Evolutionary conservation across 176 grass and related monocot species (phyloP).

Genomic region (Dactylis glomerata): DNA sequence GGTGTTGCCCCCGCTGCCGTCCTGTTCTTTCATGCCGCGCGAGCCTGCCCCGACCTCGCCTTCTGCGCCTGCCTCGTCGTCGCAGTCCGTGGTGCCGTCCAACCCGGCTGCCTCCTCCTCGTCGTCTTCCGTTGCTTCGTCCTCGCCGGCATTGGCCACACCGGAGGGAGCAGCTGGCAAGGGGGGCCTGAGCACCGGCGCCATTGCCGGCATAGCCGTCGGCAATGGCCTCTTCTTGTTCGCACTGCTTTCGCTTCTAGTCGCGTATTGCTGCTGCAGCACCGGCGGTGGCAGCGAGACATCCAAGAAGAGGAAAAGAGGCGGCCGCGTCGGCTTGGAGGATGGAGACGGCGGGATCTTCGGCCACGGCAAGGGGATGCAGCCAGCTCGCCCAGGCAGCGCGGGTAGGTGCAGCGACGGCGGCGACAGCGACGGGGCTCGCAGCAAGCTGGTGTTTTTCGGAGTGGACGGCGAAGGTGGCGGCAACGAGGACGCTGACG

Average conservation of each 20-base stretch:
- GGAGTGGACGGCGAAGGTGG: slow-evolving; percentile 34
- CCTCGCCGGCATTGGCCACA: slow-evolving; percentile 40
- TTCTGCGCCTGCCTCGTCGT: slow-evolving; percentile 26
- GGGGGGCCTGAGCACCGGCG: slow-evolving; percentile 43
- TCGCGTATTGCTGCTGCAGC: slow-evolving; percentile 56
- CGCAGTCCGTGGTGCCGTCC: slow-evolving; percentile 63
- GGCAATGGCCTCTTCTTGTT: slow-evolving; percentile 57
- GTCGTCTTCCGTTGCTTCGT: slow-evolving; percentile 44
- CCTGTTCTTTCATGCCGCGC: slow-evolving; percentile 57
- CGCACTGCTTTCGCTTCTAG: slow-evolving; percentile 45
- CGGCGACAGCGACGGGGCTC: slow-evolving; percentile 70
- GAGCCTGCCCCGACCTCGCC: slow-evolving; percentile 43
- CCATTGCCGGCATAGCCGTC: slow-evolving; percentile 53
- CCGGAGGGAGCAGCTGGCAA: slow-evolving; percentile 14
- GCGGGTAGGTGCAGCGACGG: slow-evolving; percentile 50
- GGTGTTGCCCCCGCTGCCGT: slow-evolving; percentile 32
- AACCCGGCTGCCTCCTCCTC: slow-evolving; percentile 55
- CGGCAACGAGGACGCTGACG: slow-evolving; percentile 6
- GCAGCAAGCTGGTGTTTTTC: slow-evolving; percentile 83
- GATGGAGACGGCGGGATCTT: slow-evolving; percentile 28
- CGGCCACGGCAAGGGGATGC: slow-evolving; percentile 36
- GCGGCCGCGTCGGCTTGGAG: slow-evolving; percentile 30
- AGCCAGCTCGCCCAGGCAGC: slow-evolving; percentile 41
- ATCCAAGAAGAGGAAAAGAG: slow-evolving; percentile 37
- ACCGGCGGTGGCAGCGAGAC: slow-evolving; percentile 7